Conservation (phyloP, 2,329 filamentous ascomycete genomes). For the Aspergillus amoenus region DNA sequence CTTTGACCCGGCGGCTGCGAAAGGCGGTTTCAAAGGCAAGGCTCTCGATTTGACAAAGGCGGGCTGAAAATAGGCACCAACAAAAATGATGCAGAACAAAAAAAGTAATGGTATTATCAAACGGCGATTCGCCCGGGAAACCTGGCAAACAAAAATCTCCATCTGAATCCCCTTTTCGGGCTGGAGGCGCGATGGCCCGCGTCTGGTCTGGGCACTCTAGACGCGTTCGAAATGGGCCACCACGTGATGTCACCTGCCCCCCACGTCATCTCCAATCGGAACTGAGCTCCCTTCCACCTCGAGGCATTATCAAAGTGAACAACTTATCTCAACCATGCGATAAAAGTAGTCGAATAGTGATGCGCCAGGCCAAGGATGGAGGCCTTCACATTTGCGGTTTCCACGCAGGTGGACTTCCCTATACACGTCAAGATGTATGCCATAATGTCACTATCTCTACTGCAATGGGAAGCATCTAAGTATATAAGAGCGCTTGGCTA, state of each 20-base stretch:
- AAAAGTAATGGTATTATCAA: background rate
- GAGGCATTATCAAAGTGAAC: background rate
- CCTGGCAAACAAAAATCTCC: background rate
- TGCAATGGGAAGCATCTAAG: background rate
- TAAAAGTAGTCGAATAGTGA: slow-evolving; percentile 11
- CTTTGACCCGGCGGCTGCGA: slow-evolving; percentile 16
- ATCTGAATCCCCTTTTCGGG: background rate
- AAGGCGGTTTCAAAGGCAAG: slow-evolving; percentile 5
- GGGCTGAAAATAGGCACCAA: background rate
- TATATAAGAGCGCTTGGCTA: background rate
- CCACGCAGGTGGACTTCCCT: slow-evolving; percentile 75
- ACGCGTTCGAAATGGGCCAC: background rate
- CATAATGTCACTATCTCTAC: background rate
- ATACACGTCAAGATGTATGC: slow-evolving; percentile 64
- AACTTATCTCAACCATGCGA: slow-evolving; percentile 4
- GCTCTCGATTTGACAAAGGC: background rate
- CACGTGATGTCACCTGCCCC: slow-evolving; percentile 10
- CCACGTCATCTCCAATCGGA: slow-evolving; percentile 5
- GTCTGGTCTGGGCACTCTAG: background rate
- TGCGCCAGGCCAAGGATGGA: slow-evolving; percentile 64
- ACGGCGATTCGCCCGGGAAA: background rate
- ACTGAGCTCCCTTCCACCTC: slow-evolving; percentile 4
- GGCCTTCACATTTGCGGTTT: slow-evolving; percentile 91
- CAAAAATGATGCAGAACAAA: background rate
- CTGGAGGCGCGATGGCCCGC: background rate